Conservation (phyloP, 805 yeast species). For the Spathaspora boniae region DNA sequence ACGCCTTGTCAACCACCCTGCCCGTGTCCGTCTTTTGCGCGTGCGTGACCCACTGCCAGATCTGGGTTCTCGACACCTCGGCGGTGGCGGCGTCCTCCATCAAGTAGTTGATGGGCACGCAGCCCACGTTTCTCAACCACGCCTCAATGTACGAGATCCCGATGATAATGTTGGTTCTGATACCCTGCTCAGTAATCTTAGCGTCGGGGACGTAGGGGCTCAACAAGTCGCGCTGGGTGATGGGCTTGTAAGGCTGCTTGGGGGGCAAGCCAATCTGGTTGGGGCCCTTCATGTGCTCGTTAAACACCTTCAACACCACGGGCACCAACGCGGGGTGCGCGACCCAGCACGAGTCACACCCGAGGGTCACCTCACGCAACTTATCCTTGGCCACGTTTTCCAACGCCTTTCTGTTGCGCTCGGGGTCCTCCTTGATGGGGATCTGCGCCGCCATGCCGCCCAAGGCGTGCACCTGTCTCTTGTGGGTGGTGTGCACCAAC, state of each 20-base stretch:
- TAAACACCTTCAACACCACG: constrained; percentile 68
- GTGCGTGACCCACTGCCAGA: constrained; percentile 82
- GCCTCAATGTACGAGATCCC: constrained; percentile 82
- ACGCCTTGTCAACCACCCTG: constrained; percentile 54
- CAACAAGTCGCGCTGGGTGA: constrained; percentile 56
- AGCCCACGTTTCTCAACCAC: constrained; percentile 80
- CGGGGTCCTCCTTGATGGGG: constrained; percentile 70
- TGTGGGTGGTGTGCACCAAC: constrained; percentile 70
- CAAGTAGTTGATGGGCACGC: constrained; percentile 80
- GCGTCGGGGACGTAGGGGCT: constrained; percentile 63
- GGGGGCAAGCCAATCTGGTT: constrained; percentile 65
- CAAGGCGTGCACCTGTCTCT: constrained; percentile 80
- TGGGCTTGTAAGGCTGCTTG: constrained; percentile 46
- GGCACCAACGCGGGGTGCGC: constrained; percentile 83
- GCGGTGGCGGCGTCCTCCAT: constrained; percentile 94
- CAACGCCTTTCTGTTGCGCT: constrained; percentile 63
- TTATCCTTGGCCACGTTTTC: constrained; percentile 72
- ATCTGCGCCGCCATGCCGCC: constrained; percentile 92
- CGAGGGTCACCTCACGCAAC: constrained; percentile 70
- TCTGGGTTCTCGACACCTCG: constrained; percentile 78
- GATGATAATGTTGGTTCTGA: constrained; percentile 66
- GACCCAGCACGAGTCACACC: constrained; percentile 89
- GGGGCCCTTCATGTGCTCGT: constrained; percentile 77
- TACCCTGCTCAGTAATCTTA: constrained; percentile 66
- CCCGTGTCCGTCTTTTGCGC: constrained; percentile 60